phyloP scores from a whole-genome alignment of 768 basidiomycete species.

The Boletus sp. region DNA sequence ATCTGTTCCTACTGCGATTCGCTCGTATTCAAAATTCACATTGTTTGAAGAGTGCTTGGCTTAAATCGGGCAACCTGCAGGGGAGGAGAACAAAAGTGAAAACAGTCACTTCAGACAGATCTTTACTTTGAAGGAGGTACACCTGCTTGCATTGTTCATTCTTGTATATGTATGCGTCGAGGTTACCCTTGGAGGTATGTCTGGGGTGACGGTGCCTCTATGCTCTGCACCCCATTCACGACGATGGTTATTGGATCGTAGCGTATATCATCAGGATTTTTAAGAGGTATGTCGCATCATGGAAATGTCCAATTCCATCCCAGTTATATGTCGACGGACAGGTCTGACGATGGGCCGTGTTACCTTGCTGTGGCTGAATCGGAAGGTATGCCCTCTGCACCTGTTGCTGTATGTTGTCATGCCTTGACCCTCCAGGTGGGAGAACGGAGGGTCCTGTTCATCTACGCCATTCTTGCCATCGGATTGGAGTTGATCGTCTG shows the following conservation, averaged over 20 bases:
- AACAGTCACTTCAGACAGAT: conserved; percentile 49
- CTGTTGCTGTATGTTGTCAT: not conserved
- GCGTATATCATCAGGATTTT: conserved; percentile 60
- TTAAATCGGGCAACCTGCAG: conserved; percentile 49
- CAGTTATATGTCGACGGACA: conserved; percentile 20
- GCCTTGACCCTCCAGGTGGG: conserved; percentile 39
- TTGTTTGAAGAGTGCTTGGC: conserved; percentile 46
- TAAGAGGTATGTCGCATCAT: conserved; percentile 42
- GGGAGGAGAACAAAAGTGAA: conserved; percentile 36
- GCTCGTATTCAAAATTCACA: conserved; percentile 1
- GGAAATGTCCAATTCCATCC: not conserved
- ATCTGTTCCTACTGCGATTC: conserved; percentile 35
- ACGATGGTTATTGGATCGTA: conserved; percentile 54
- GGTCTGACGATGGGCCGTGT: conserved; percentile 60
- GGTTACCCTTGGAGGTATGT: conserved; percentile 45
- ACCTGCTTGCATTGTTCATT: conserved; percentile 61
- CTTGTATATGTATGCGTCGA: conserved; percentile 71
- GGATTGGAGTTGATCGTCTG: conserved; percentile 58
- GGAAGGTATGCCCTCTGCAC: conserved; percentile 34
- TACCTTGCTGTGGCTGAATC: conserved; percentile 53
- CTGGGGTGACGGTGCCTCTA: not conserved
- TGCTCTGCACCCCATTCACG: not conserved
- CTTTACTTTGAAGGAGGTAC: conserved; percentile 50
- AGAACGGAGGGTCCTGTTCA: conserved; percentile 51
- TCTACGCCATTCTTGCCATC: conserved; percentile 53